Evolutionary conservation across 2,329 filamentous ascomycete genomes (phyloP).

Genomic region (Knufia petricola): DNA sequence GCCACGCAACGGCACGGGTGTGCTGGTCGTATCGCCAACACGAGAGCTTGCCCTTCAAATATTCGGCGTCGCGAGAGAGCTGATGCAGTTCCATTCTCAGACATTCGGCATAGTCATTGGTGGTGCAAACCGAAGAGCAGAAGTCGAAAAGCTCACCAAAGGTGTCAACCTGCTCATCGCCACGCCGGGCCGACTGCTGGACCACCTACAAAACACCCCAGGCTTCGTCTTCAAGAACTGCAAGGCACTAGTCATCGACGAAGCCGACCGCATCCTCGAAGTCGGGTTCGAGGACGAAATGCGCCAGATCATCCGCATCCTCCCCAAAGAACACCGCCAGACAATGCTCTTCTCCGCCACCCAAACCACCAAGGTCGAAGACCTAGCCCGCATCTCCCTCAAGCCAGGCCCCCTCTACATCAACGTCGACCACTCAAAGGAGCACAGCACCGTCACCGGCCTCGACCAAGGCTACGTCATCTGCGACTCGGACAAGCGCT

Average conservation of each 20-base stretch:
- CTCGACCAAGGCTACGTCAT: slow-evolving; percentile 93
- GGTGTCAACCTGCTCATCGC: slow-evolving; percentile 92
- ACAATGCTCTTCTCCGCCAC: slow-evolving; percentile 99
- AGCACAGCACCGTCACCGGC: slow-evolving; percentile 84
- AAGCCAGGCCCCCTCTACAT: slow-evolving; percentile 88
- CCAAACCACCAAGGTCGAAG: slow-evolving; percentile 96
- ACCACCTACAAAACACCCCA: slow-evolving; percentile 87
- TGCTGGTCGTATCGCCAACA: slow-evolving; percentile 85
- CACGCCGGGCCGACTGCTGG: slow-evolving; percentile 82
- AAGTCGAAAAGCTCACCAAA: slow-evolving; percentile 88
- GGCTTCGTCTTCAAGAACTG: slow-evolving; percentile 88
- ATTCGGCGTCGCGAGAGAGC: slow-evolving; percentile 84
- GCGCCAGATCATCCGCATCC: slow-evolving; percentile 88
- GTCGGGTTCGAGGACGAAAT: slow-evolving; percentile 97
- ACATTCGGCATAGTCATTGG: slow-evolving; percentile 95
- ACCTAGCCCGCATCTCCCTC: slow-evolving; percentile 86
- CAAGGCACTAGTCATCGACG: slow-evolving; percentile 86
- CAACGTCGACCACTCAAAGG: slow-evolving; percentile 85
- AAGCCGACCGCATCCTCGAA: slow-evolving; percentile 92
- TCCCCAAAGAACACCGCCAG: slow-evolving; percentile 77
- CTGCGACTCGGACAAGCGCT: slow-evolving; percentile 87
- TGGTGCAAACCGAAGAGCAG: slow-evolving; percentile 79
- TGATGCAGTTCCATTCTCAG: slow-evolving; percentile 88
- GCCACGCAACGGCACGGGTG: slow-evolving; percentile 84
- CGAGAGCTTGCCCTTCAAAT: slow-evolving; percentile 92